Conservation (phyloP, 768 basidiomycete species). For the Trichaptum fuscoviolaceum region DNA sequence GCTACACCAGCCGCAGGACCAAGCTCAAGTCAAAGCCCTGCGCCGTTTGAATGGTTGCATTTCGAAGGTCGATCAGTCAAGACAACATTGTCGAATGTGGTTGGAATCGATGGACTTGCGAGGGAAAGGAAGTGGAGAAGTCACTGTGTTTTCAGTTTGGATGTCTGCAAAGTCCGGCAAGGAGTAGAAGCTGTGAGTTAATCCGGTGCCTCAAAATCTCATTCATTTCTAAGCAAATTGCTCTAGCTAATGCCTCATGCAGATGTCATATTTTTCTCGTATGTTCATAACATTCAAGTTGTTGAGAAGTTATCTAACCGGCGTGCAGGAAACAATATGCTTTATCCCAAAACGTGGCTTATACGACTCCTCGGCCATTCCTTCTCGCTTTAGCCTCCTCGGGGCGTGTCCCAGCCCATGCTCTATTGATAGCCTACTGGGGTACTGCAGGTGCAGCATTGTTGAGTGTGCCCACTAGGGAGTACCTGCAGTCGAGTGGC, state of each 20-base stretch:
- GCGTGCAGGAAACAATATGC: slow-evolving; percentile 57
- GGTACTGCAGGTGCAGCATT: slow-evolving; percentile 76
- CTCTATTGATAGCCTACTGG: slow-evolving; percentile 79
- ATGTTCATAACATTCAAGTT: slow-evolving; percentile 6
- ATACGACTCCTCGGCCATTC: slow-evolving; percentile 67
- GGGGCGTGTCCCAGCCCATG: slow-evolving; percentile 57
- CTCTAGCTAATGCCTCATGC: slow-evolving; percentile 73
- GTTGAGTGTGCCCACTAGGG: slow-evolving; percentile 73
- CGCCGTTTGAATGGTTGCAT: slow-evolving; percentile 84
- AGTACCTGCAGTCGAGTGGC: slow-evolving; percentile 82
- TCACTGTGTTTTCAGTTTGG: slow-evolving; percentile 77
- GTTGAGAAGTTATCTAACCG: neutral
- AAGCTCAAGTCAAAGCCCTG: slow-evolving; percentile 36
- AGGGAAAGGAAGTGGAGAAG: slow-evolving; percentile 80
- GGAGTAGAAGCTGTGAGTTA: slow-evolving; percentile 70
- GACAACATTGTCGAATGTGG: slow-evolving; percentile 72
- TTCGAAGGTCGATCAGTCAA: slow-evolving; percentile 79
- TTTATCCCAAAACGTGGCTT: slow-evolving; percentile 51
- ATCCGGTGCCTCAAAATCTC: slow-evolving; percentile 15
- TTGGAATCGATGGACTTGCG: slow-evolving; percentile 76
- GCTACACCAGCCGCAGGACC: slow-evolving; percentile 15
- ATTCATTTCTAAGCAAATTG: neutral
- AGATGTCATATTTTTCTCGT: slow-evolving; percentile 70
- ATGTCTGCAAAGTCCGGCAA: slow-evolving; percentile 69
- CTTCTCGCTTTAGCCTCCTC: slow-evolving; percentile 61